Evolutionary conservation across 2,329 filamentous ascomycete species (phyloP).

Genomic region (Magnaporthales sp.): DNA sequence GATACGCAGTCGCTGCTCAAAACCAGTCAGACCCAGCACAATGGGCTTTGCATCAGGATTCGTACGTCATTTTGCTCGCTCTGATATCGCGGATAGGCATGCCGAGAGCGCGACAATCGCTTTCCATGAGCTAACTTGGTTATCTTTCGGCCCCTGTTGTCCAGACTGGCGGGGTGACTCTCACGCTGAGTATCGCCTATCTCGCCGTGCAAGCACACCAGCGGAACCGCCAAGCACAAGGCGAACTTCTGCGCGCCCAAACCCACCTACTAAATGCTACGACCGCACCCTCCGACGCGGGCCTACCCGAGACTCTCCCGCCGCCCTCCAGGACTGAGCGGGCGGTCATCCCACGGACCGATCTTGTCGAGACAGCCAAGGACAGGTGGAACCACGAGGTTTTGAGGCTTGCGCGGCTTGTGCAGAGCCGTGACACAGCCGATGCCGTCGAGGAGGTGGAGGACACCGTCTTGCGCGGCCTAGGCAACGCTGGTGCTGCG

Average conservation of each 20-base stretch:
- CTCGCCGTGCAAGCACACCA: conserved; percentile 63
- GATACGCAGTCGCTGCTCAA: not conserved
- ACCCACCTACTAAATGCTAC: conserved; percentile 44
- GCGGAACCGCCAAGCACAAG: conserved; percentile 54
- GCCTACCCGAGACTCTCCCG: conserved; percentile 19
- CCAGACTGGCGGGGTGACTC: conserved; percentile 66
- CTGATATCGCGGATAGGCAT: too few relatives aligned
- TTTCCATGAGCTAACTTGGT: not conserved
- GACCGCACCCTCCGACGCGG: conserved; percentile 22
- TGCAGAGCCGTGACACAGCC: conserved; percentile 38
- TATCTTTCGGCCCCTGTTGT: not conserved
- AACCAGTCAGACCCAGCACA: conserved; percentile 14
- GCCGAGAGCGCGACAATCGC: not conserved
- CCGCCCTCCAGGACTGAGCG: conserved; percentile 40
- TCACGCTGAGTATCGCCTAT: conserved; percentile 67
- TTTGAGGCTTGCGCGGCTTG: conserved; percentile 55
- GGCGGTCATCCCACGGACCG: conserved; percentile 41
- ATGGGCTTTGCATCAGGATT: conserved; percentile 73
- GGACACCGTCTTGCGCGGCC: conserved; percentile 11
- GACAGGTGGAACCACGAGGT: conserved; percentile 72
- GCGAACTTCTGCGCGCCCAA: conserved; percentile 47
- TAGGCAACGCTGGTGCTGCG: conserved; percentile 9
- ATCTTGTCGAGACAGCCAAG: conserved; percentile 60
- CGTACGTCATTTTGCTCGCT: conserved; percentile 39
- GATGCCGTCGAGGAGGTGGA: conserved; percentile 18